Percentiles rank a stretch among this genome's conserved stretches.
These are phyloP conservation scores for Zymoseptoria tritici DNA, from an alignment of 2,329 filamentous ascomycete genomes.

Conservation along the genomic window DNA sequence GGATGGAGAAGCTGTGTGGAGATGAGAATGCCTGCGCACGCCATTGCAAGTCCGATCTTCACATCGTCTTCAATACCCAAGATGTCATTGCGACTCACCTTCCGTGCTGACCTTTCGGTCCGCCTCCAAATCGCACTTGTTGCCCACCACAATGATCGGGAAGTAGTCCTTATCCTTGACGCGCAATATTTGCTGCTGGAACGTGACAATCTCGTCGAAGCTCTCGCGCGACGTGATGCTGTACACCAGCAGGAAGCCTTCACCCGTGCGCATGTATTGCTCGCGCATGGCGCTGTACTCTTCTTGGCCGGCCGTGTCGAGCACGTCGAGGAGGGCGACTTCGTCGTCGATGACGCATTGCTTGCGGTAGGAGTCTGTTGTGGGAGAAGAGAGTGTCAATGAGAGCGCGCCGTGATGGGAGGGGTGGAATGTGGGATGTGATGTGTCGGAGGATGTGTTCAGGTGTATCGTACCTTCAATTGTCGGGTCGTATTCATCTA, in stretches of 20 bases:
- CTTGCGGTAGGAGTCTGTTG: slow-evolving; percentile 94
- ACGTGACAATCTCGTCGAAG: slow-evolving; percentile 97
- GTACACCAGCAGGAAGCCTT: slow-evolving; percentile 96
- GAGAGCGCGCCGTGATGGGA: neutral
- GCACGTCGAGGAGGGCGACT: slow-evolving; percentile 91
- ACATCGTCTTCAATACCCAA: too few relatives aligned
- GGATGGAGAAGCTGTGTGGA: slow-evolving; percentile 1
- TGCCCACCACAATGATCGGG: slow-evolving; percentile 96
- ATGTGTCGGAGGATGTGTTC: slow-evolving; percentile 1
- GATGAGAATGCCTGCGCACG: slow-evolving; percentile 6
- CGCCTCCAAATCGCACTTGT: slow-evolving; percentile 96
- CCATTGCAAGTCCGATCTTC: too few relatives aligned
- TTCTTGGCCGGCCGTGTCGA: slow-evolving; percentile 96
- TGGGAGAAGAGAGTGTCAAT: slow-evolving; percentile 18
- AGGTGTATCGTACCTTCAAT: slow-evolving; percentile 70
- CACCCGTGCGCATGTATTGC: slow-evolving; percentile 98
- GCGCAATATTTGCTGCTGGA: slow-evolving; percentile 95
- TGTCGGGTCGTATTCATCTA: slow-evolving; percentile 98
- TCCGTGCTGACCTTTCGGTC: slow-evolving; percentile 87
- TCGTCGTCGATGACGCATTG: slow-evolving; percentile 99
- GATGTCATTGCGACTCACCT: slow-evolving; percentile 53
- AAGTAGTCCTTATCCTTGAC: slow-evolving; percentile 99
- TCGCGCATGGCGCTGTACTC: slow-evolving; percentile 99
- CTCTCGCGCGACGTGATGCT: slow-evolving; percentile 96
- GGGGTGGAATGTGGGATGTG: neutral